Evolutionary conservation across 352 stramenopile genomes (phyloP), one percentile per base, ranked within the genome.

Genomic region (Globisporangium heterothallicum): DNA sequence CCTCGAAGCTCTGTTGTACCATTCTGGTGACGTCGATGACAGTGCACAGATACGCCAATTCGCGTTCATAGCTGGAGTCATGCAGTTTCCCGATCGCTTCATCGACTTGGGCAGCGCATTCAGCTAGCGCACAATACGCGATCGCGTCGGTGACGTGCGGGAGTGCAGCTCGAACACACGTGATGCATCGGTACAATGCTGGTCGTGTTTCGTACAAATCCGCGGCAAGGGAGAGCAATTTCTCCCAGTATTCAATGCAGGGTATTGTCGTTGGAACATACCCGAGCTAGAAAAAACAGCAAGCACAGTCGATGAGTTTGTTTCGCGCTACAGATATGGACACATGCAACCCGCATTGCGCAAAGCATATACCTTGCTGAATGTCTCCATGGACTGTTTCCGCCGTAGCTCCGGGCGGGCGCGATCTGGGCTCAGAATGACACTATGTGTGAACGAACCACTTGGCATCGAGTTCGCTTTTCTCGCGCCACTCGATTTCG

Each of bases 361-460:
- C 14, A 13, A n/a, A 45, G n/a, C n/a, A n/a, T 48, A 24, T 59
- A 78, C 68, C 56, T 74, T 69, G 14, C 65, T 65, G 68, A 68
- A 77, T 5, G 67, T 58, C 13, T 84, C 74, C 69, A 89, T 86
- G 6, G 75, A 86, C 12, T 82, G 70, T n/a, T 78, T 71, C 19
- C 78, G 71, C 19, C 70, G 63, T 24, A 84, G 42, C 16, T 87
- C 75, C 0, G 74, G 65, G 2, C 70, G 72, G 12, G 83, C 59
- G 16, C 56, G 67, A 14, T 75, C 62, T 4, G 75, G 69, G 0
- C 64, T 80, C 14, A 88, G 53, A 6, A 86, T 22, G 12, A 68
- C 75, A 41, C 73, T 86, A 0, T 67, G 63, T 0, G 61, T 22
- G 19, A 58, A 35, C 21, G 40, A 32, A 32, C 45, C 47, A 25